phyloP scores from a whole-genome alignment of 495 filamentous ascomycete genomes.

The Aspergillus asperescens region DNA sequence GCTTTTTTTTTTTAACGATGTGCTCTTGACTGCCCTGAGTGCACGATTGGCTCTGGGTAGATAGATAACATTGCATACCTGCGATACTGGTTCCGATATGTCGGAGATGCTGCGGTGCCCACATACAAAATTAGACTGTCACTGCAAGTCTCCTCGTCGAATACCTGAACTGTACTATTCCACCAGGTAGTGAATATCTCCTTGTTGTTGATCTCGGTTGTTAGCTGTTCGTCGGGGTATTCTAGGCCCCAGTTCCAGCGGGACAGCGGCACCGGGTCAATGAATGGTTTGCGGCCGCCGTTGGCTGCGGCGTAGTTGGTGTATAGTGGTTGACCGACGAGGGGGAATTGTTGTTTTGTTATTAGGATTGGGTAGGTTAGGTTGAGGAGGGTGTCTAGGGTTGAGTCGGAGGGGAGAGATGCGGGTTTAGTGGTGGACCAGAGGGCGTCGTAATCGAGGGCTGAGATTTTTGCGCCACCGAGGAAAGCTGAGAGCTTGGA shows the following conservation, averaged over 20 bases:
- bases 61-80: not conserved
- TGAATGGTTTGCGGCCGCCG: constrained; percentile 45
- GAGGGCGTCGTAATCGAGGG: constrained; percentile 1
- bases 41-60: not conserved
- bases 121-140: constrained; percentile 11
- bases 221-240: constrained; percentile 30
- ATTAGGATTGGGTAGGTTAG: constrained; percentile 46
- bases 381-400: constrained; percentile 4
- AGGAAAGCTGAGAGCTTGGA: not conserved
- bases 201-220: constrained; percentile 39
- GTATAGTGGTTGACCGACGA: constrained; percentile 46
- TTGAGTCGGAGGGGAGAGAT: not conserved
- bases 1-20: too few relatives aligned
- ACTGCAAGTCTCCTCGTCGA: constrained; percentile 3
- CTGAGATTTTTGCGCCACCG: not conserved
- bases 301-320: constrained; percentile 44
- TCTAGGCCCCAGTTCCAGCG: constrained; percentile 53
- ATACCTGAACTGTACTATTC: not conserved
- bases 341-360: constrained; percentile 45
- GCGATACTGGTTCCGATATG: constrained; percentile 7
- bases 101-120: not conserved
- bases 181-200: constrained; percentile 49
- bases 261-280: constrained; percentile 46
- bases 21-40: too few relatives aligned
- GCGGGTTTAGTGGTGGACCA: not conserved